Base-by-base conservation (phyloP, 768 basidiomycete species). In the Pleurotus tuber-regium region DNA sequence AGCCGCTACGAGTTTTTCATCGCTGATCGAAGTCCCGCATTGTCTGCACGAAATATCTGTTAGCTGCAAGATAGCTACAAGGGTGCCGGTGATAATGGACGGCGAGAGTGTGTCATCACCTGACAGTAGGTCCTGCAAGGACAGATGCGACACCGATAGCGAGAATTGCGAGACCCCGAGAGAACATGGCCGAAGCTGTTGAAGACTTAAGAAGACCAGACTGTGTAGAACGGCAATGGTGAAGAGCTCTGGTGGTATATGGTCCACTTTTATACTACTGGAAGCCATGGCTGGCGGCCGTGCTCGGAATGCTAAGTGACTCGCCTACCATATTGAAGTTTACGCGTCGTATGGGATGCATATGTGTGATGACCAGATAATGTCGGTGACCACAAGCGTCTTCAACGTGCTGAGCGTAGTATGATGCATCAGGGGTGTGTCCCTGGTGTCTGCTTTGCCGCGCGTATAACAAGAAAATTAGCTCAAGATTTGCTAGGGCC, bases 11-110 rank as follows among this genome's bases (percentile, higher is more conserved):
- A 75, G 50, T 47, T 70, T 52, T 16, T 65, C 70, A 38, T 66
- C 68, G 48, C 63, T 68, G 54, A 72, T 64, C 47, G 52, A 54
- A 9, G 67, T 70, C 38, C 74, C 76, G 53, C 77, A 79, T 48
- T 48, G 28, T 24, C 46, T 48, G 24, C 23, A 19, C 5, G n/a
- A 30, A 48, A 16, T 14, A 11, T 9, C n/a, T 4, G 28, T 48
- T 18, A 33, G 23, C 23, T 19, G 10, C 19, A 6, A 12, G 23
- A 24, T 31, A 14, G 4, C 35, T 1, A 21, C 9, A 33, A 23
- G 18, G 21, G 30, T 18, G 21, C 28, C 29, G 30, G 24, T 24
- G 46, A 12, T 24, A 29, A 35, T 19, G 9, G 12, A 35, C n/a
- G n/a, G n/a, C n/a, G n/a, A n/a, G n/a, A n/a, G n/a, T n/a, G n/a